Base-by-base conservation (phyloP, 257 asterid species). In the Linaria vulgaris region DNA sequence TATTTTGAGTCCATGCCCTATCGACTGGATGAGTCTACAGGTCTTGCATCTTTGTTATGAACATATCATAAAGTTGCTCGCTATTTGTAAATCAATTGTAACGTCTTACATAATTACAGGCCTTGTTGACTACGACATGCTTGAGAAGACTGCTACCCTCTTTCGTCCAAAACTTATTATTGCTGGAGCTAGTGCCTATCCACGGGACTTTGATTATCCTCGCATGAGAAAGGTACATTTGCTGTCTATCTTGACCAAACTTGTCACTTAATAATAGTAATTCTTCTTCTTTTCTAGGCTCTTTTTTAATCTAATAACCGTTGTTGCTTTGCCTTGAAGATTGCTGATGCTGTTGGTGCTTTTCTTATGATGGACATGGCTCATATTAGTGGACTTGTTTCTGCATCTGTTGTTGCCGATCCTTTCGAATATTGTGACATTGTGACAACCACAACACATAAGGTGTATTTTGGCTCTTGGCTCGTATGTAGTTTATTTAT, bases 361-460 rank as follows among this genome's bases (percentile, higher is more conserved):
- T 90, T 87, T 71, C 96, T 92, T 51, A 90, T 92, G 99, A 91
- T 88, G 88, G 98, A 91, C 67, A 91, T 88, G 96, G 95, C 99
- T 59, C 97, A 90, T 73, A 92, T 92, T 34, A 92, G 99, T 56
- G 99, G 99, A 43, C 95, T 94, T 62, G 95, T 94, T 65, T 86
- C 99, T 70, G 95, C 97, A 48, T 79, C 94, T 39, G 99, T 94
- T 51, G 95, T 90, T 61, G 96, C 92, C 47, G 61, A 90, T 79
- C 99, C 99, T 65, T 94, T 94, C 56, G 96, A 94, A 63, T 81
- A 76, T 79, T 85, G 96, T 69, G 99, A 94, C 71, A 87, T 94
- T 56, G 96, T 94, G 46, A 94, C 97, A 24, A 94, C 99, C 45
- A 90, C 99, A 39, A 94, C 97, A 24, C 96, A 90, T 76, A 90